Evolutionary conservation across 1,284 basidiomycete genomes (phyloP), one percentile per base, ranked within the genome.

Genomic region (Termitomyces sp.): DNA sequence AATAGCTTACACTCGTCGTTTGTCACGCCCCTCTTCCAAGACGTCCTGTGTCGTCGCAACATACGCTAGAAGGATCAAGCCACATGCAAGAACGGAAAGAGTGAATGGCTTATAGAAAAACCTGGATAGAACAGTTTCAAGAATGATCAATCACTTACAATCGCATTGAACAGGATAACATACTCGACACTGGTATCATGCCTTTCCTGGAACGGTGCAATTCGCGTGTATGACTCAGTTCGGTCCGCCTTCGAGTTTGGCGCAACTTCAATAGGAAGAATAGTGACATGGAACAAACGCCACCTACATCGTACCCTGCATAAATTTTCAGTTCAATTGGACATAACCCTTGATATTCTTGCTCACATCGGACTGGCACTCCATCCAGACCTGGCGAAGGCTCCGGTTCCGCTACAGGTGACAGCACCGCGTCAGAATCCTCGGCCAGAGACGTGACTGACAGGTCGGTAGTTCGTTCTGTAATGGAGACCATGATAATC

Each of bases 71-170:
- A 84, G 73, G 33, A 81, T 72, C 56, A 92, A 72, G 7, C 83
- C 86, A 48, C 78, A 66, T 4, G 83, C 75, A 39, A 92, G 79
- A 21, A 86, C 82, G 9, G 87, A 83, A 49, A 92, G 71, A 0
- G 90, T 92, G 41, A 89, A 73, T 2, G 89, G 90, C 57, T 87
- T 89, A 72, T 88, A 92, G 68, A 92, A 89, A 71, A 91, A 92
- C 64, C 88, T 90, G 28, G 13, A 10, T 6, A 40, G 51, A 44
- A 33, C 43, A 61, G 48, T 50, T 55, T 38, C 33, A 47, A 28
- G 36, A 9, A 38, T 33, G 40, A 54, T 38, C 49, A 47, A 52
- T 54, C 56, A 54, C 57, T 53, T 7, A 36, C 34, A n/a, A n/a
- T 36, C 13, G 15, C 15, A 15, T 42, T 24, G 47, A 2, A 55